A percentile compares a stretch with the other conserved stretches of the same genome.
These are phyloP conservation scores for Curvularia hawaiiensis DNA, from an alignment of 2,329 filamentous ascomycete genomes.

Conservation along the genomic window DNA sequence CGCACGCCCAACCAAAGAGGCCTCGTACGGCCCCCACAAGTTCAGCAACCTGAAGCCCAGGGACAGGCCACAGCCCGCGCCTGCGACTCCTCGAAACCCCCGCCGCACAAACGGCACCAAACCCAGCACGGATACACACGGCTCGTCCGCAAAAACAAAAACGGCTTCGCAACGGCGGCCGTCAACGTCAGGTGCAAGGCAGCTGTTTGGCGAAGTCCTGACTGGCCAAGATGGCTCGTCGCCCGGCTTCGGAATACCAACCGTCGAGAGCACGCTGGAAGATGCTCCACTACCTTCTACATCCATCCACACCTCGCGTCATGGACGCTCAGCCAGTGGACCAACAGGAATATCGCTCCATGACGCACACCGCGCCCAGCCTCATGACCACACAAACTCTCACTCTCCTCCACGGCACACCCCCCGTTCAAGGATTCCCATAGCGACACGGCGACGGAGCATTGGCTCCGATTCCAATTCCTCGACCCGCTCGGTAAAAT, in stretches of 20 bases:
- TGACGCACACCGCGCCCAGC: constrained; percentile 19
- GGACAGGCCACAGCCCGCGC: constrained; percentile 44
- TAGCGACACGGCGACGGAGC: constrained; percentile 39
- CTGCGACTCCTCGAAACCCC: constrained; percentile 31
- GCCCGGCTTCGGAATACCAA: constrained; percentile 44
- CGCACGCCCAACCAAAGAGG: constrained; percentile 36
- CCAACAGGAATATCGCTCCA: constrained; percentile 21
- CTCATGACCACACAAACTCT: constrained; percentile 16
- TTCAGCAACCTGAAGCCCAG: constrained; percentile 46
- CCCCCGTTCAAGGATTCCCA: constrained; percentile 43
- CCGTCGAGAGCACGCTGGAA: constrained; percentile 23
- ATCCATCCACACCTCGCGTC: constrained; percentile 23
- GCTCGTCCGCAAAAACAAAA: constrained; percentile 33
- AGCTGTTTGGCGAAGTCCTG: constrained; percentile 47
- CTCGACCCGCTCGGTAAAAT: constrained; percentile 41
- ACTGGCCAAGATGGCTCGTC: constrained; percentile 35
- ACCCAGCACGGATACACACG: constrained; percentile 33
- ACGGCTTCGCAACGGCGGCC: constrained; percentile 30
- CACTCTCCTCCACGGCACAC: constrained; percentile 30
- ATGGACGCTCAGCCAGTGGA: constrained; percentile 28
- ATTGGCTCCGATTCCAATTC: constrained; percentile 44
- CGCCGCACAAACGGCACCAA: constrained; percentile 35
- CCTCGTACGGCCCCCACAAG: constrained; percentile 41
- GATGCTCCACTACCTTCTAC: constrained; percentile 19
- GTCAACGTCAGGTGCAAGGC: constrained; percentile 31